These are phyloP conservation scores for Plasmodium vivax DNA, from an alignment of 169 alveolate genomes.

Conservation along the genomic window DNA sequence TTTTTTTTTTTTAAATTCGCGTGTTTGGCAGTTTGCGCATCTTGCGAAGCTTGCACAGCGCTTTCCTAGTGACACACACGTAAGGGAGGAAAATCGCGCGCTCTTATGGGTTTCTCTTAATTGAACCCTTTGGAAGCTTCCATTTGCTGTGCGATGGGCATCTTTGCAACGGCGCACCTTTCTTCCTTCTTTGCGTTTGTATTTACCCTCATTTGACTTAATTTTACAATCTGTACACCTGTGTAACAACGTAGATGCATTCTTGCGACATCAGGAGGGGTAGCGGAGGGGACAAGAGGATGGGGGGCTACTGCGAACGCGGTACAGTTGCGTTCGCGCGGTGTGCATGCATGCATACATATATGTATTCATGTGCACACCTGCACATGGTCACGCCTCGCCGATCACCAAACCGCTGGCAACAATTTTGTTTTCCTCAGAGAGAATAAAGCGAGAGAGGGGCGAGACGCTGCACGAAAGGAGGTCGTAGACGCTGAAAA, in stretches of 20 bases:
- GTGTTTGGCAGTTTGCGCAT: not conserved
- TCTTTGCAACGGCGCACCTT: not conserved
- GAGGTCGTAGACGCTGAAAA: slow-evolving; percentile 61
- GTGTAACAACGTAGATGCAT: slow-evolving; percentile 8
- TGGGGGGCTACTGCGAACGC: slow-evolving; percentile 9
- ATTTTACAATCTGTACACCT: not conserved
- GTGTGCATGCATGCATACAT: not conserved
- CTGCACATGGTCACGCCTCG: not conserved
- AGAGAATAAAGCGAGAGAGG: slow-evolving; percentile 67
- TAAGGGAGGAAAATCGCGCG: not conserved
- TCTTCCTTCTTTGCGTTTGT: not conserved
- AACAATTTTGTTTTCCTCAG: slow-evolving; percentile 70
- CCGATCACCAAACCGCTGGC: slow-evolving; percentile 66
- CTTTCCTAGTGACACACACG: not conserved
- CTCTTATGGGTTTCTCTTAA: not conserved
- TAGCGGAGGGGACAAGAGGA: slow-evolving; percentile 15
- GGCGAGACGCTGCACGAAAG: slow-evolving; percentile 57
- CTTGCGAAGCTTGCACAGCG: not conserved
- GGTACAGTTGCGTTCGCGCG: slow-evolving; percentile 13
- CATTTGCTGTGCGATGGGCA: not conserved
- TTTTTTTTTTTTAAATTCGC: not conserved
- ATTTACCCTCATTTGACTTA: not conserved
- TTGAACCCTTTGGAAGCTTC: not conserved
- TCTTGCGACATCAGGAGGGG: slow-evolving; percentile 9
- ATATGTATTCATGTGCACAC: not conserved